These are phyloP conservation scores for Rhodamnia argentea DNA, from an alignment of 345 rosid species.

Conservation along the genomic window DNA sequence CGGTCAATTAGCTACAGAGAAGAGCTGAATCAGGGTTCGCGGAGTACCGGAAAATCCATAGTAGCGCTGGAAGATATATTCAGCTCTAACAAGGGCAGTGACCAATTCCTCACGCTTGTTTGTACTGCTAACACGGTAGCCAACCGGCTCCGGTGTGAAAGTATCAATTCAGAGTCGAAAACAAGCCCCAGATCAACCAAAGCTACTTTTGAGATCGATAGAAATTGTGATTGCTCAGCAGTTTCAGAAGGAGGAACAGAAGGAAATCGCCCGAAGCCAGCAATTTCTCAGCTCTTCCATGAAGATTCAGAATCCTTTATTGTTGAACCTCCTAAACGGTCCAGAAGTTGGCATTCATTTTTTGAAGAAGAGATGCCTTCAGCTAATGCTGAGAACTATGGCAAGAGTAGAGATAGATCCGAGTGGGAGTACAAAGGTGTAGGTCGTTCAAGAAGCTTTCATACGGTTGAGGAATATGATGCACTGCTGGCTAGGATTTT, in stretches of 20 bases:
- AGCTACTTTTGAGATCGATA: background rate
- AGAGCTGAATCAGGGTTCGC: slow-evolving; percentile 9
- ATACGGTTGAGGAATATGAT: slow-evolving; percentile 28
- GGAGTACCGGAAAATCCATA: slow-evolving; percentile 2
- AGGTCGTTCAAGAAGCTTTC: slow-evolving; percentile 12
- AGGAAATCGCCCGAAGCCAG: background rate
- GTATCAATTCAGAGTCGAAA: background rate
- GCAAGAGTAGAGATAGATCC: background rate
- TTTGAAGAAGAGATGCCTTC: background rate
- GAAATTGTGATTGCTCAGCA: background rate
- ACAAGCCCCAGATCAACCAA: background rate
- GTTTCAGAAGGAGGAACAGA: background rate
- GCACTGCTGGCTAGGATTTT: slow-evolving; percentile 10
- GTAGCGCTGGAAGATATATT: background rate
- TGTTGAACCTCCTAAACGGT: slow-evolving; percentile 7
- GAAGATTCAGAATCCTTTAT: background rate
- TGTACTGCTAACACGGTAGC: background rate
- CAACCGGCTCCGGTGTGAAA: background rate
- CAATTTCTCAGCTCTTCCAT: background rate
- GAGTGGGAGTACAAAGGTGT: background rate
- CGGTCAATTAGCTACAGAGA: slow-evolving; percentile 18
- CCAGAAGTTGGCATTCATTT: slow-evolving; percentile 16
- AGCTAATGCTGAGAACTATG: background rate
- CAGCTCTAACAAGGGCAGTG: slow-evolving; percentile 1
- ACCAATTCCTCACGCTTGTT: slow-evolving; percentile 8